These are phyloP conservation scores for Barnettozyma hawaiiensis DNA, from an alignment of 1,139 yeast genomes.

Conservation along the genomic window DNA sequence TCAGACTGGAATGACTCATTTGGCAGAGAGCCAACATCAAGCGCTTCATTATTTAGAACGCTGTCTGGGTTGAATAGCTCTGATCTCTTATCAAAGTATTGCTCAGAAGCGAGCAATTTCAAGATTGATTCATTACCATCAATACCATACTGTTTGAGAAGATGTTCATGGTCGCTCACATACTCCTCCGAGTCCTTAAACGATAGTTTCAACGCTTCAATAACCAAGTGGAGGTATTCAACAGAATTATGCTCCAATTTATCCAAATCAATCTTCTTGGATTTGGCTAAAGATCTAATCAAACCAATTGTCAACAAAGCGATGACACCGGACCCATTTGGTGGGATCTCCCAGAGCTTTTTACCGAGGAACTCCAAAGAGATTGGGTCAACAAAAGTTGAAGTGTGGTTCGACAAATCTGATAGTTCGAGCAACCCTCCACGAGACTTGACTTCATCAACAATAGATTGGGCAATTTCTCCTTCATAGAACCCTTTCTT, in stretches of 20 bases:
- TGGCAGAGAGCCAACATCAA: slow-evolving; percentile 49
- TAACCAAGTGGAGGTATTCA: slow-evolving; percentile 62
- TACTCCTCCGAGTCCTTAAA: slow-evolving; percentile 75
- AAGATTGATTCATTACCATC: slow-evolving; percentile 22
- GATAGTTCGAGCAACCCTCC: slow-evolving; percentile 52
- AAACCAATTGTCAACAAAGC: slow-evolving; percentile 67
- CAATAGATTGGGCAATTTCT: slow-evolving; percentile 57
- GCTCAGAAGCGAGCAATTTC: slow-evolving; percentile 32
- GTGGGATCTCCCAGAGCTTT: slow-evolving; percentile 70
- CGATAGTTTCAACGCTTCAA: slow-evolving; percentile 67
- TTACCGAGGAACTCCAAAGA: slow-evolving; percentile 42
- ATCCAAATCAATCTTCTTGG: slow-evolving; percentile 41
- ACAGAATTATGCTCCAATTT: slow-evolving; percentile 58
- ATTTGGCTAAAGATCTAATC: slow-evolving; percentile 47
- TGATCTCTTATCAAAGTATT: slow-evolving; percentile 47
- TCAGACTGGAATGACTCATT: slow-evolving; percentile 63
- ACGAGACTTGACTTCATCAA: slow-evolving; percentile 43
- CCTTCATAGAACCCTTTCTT: slow-evolving; percentile 67
- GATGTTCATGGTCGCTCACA: slow-evolving; percentile 52
- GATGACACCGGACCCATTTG: slow-evolving; percentile 76
- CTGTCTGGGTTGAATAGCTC: slow-evolving; percentile 37
- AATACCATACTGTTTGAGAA: slow-evolving; percentile 25
- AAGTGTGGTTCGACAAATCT: slow-evolving; percentile 52
- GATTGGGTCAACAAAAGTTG: slow-evolving; percentile 61
- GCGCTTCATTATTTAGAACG: slow-evolving; percentile 39